A percentile compares a stretch with the other conserved stretches of the same genome.
These are phyloP conservation scores for Balamuthia mandrillaris DNA, from an alignment of 208 protist species.

Conservation along the genomic window DNA sequence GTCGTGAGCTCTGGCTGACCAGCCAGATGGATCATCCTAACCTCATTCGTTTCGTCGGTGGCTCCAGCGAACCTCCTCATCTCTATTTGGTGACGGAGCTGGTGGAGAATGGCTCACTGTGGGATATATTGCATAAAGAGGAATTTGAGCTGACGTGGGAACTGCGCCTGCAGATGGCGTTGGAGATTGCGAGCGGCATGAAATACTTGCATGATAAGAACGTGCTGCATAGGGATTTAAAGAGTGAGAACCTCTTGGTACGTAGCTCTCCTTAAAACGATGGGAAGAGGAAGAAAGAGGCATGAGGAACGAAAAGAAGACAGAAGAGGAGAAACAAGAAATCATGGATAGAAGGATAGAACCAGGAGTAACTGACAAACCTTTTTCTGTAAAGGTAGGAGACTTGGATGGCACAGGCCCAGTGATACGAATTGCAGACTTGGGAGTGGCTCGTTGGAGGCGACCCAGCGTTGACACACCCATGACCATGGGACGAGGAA, in stretches of 20 bases:
- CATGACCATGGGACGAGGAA: slow-evolving; percentile 9
- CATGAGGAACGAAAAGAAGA: no score
- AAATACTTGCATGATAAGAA: slow-evolving; percentile 15
- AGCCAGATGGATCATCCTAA: slow-evolving; percentile 33
- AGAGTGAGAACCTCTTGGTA: slow-evolving; percentile 15
- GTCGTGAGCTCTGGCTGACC: slow-evolving; percentile 32
- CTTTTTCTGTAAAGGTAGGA: not conserved
- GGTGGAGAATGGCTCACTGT: not conserved
- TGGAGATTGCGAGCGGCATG: slow-evolving; percentile 20
- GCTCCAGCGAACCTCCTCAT: not conserved
- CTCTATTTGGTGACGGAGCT: slow-evolving; percentile 16
- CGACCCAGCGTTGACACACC: not conserved
- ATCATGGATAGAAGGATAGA: not conserved
- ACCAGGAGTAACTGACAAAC: not conserved
- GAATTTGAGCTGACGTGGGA: not conserved
- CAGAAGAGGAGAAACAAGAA: not conserved
- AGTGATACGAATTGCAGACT: not conserved
- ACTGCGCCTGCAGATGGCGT: not conserved
- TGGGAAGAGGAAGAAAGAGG: not conserved
- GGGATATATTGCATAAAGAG: not conserved
- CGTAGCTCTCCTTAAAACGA: not conserved
- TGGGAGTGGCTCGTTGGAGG: slow-evolving; percentile 16
- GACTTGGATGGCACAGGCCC: not conserved
- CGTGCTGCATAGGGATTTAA: slow-evolving; percentile 1
- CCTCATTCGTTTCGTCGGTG: slow-evolving; percentile 15